Evolutionary conservation across 2,329 filamentous ascomycete genomes (phyloP), one percentile per base, ranked within the genome.

Genomic region (Colletotrichum liaoningense): DNA sequence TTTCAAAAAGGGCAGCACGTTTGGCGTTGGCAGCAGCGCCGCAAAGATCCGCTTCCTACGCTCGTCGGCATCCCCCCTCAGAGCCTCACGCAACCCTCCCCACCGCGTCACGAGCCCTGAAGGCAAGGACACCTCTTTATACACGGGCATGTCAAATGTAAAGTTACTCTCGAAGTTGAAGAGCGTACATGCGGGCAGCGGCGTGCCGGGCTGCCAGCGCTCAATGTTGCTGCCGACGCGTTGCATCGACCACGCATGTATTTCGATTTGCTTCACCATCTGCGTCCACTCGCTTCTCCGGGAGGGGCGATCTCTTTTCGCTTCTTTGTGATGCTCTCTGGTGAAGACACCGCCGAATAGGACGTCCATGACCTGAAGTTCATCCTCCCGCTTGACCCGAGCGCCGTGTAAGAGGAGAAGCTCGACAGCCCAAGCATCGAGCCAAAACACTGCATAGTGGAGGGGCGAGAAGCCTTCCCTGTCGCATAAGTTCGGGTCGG

Each of bases 381-480:
- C 19, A 19, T 24, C 22, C 5, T 11, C 3, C 6, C 7, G 30
- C 8, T 56, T 26, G 22, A 42, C 42, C 9, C 24, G 22, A 19
- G 69, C 64, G 28, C 65, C 69, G n/a, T 28, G 63, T 2, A 42
- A n/a, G 12, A 72, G 19, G n/a, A 72, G 69, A 5, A 72, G n/a
- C 3, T 26, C 12, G 22, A 69, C 30, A 2, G 69, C 69, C 14
- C 6, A 3, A 3, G n/a, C 6, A n/a, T 72, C 69, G 56, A 72
- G 64, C 69, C 69, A 72, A 28, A 72, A 72, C 16, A 55, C 64
- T 14, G 64, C 64, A 52, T 68, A 63, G 38, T 72, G 69, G 11
- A 72, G 69, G 19, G 69, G 58, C 5, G 35, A 49, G 46, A 72
- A 69, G 19, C 69, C 69, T 62, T 72, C 57, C 9, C 7, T 28